phyloP scores from a whole-genome alignment of 768 basidiomycete genomes.

The Pisolithus orientalis region DNA sequence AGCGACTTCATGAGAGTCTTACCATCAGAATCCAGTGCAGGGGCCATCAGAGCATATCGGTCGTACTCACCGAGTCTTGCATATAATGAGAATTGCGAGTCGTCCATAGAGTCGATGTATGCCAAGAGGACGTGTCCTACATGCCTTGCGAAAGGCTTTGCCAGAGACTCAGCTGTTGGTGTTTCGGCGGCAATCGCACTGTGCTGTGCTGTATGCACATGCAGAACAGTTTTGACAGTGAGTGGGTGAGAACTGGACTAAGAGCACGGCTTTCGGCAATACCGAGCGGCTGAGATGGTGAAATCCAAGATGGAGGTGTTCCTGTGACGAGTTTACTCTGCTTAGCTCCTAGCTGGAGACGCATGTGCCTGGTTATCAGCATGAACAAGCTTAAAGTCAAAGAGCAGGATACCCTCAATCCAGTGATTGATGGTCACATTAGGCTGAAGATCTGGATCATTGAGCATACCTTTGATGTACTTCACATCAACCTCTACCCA shows the following conservation, averaged over 20 bases:
- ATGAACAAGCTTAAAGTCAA: conserved; percentile 18
- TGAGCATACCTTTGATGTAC: not conserved
- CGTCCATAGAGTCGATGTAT: conserved; percentile 73
- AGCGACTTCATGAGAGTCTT: conserved; percentile 67
- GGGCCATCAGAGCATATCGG: conserved; percentile 79
- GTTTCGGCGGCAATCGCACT: conserved; percentile 23
- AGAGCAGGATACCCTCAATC: not conserved
- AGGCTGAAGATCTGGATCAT: not conserved
- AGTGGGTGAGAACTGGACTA: conserved; percentile 65
- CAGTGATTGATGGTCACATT: not conserved
- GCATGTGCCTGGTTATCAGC: conserved; percentile 46
- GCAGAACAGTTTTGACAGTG: conserved; percentile 59
- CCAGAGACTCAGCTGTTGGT: conserved; percentile 68
- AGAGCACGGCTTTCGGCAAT: conserved; percentile 56
- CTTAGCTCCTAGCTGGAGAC: conserved; percentile 65
- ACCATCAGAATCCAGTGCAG: conserved; percentile 62
- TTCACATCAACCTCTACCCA: not conserved
- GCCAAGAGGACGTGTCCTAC: conserved; percentile 71
- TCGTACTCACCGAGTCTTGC: conserved; percentile 74
- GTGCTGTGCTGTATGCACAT: conserved; percentile 30
- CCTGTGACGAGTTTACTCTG: conserved; percentile 61
- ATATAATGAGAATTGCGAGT: conserved; percentile 78
- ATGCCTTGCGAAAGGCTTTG: conserved; percentile 82
- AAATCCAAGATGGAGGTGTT: conserved; percentile 65
- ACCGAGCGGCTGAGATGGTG: conserved; percentile 45